Conservation (phyloP, 352 stramenopile species). For the Thraustochytrium sp. region DNA sequence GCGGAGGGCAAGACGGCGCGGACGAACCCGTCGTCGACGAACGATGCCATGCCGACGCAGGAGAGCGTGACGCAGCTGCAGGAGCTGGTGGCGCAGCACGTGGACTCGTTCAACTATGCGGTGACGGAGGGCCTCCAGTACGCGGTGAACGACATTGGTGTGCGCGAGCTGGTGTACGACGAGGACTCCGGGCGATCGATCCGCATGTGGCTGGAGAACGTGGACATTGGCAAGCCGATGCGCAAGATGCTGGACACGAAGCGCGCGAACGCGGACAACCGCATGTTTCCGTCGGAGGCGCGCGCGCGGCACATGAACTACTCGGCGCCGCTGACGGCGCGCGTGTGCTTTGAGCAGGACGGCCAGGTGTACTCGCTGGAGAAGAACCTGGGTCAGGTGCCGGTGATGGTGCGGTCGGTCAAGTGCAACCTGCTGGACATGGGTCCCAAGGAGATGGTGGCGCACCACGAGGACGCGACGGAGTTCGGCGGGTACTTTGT, state of each 20-base stretch:
- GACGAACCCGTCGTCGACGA: conserved; percentile 27
- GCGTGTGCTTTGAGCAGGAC: conserved; percentile 64
- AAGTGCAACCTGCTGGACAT: conserved; percentile 93
- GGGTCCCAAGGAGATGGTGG: conserved; percentile 82
- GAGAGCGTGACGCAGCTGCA: conserved; percentile 22
- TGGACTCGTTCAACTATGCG: conserved; percentile 98
- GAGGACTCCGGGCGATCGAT: not conserved
- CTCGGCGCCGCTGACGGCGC: conserved; percentile 84
- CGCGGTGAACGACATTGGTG: conserved; percentile 81
- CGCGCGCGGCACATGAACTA: conserved; percentile 93
- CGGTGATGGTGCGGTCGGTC: conserved; percentile 94
- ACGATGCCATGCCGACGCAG: conserved; percentile 8
- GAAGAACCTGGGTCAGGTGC: conserved; percentile 83
- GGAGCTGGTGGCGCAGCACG: conserved; percentile 86
- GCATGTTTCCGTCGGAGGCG: conserved; percentile 86
- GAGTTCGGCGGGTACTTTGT: conserved; percentile 99
- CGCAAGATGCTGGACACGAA: no score
- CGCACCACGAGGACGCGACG: conserved; percentile 97
- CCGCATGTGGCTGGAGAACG: conserved; percentile 80
- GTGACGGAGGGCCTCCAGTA: conserved; percentile 85
- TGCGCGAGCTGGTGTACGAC: conserved; percentile 59
- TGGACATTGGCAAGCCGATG: conserved; percentile 65
- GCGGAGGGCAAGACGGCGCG: not conserved
- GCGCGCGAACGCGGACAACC: no score
- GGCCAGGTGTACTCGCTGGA: conserved; percentile 75